Evolutionary conservation across 805 yeast species (phyloP).

Genomic region (Wickerhamomyces hampshirensis): DNA sequence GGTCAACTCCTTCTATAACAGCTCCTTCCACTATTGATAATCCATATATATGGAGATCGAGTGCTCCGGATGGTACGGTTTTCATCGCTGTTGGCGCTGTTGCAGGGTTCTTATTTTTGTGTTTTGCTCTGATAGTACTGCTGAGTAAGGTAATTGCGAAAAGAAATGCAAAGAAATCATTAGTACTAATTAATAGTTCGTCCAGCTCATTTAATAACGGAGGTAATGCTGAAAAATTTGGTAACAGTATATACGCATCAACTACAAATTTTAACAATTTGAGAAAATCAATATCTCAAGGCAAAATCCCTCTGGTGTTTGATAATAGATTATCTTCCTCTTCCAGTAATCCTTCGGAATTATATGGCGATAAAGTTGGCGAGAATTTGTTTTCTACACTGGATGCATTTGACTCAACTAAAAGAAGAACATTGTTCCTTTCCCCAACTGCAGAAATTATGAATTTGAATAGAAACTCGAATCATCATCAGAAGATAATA

Average conservation of each 20-base stretch:
- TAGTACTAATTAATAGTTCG: slow-evolving; percentile 21
- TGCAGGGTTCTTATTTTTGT: slow-evolving; percentile 53
- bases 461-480: slow-evolving; percentile 34
- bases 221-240: slow-evolving; percentile 9
- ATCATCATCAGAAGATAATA: slow-evolving; percentile 3
- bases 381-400: slow-evolving; percentile 19
- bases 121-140: slow-evolving; percentile 48
- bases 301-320: slow-evolving; percentile 18
- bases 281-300: slow-evolving; percentile 12
- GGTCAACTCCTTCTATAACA: slow-evolving; percentile 30
- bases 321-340: slow-evolving; percentile 10
- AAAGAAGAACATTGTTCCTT: slow-evolving; percentile 48
- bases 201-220: slow-evolving; percentile 14
- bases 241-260: slow-evolving; percentile 1
- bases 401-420: slow-evolving; percentile 14
- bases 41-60: slow-evolving; percentile 54
- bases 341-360: slow-evolving; percentile 13
- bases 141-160: slow-evolving; percentile 44
- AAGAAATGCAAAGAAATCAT: slow-evolving; percentile 44
- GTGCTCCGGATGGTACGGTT: slow-evolving; percentile 69
- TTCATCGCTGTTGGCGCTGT: slow-evolving; percentile 77
- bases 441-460: slow-evolving; percentile 79
- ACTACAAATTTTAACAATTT: slow-evolving; percentile 5
- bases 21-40: slow-evolving; percentile 56
- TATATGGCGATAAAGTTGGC: slow-evolving; percentile 3